Base-by-base conservation (phyloP, 2,329 filamentous ascomycete species). In the Pseudogymnoascus sp. region DNA sequence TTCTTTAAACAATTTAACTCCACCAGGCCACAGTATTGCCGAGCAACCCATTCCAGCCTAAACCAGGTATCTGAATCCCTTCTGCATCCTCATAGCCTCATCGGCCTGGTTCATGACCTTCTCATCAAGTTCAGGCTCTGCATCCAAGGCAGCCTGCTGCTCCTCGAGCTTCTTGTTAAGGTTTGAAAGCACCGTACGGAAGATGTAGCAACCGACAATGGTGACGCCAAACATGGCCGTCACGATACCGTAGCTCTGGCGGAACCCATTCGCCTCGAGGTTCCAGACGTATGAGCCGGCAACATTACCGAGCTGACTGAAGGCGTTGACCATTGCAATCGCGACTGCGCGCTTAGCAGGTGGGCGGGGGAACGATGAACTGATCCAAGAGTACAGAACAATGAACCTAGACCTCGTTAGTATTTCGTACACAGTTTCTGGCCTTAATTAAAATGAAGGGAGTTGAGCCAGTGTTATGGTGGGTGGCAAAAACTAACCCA, bases 241-340 rank as follows among this genome's bases (percentile, higher is more conserved):
- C 4, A 87, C 85, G 61, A 87, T 84, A 3, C 82, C 84, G 67
- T 87, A 87, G 63, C 82, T 86, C 74, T 83, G 80, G 65, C 84
- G 79, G 75, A 78, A 87, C 0, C 85, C 85, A 64, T 86, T 79
- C 0, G 78, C 82, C 22, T 76, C 73, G 58, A 87, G 75, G 59
- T 78, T 74, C 84, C 84, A 87, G 2, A 87, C 84, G 67, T 87
- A 87, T 0, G 79, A 82, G 2, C 84, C 84, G 0, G 84, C 83
- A 0, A 84, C 77, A 67, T 83, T 84, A 59, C 81, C 81, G 2
- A 84, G 74, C 73, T 83, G 47, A 9, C 64, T 63, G 4, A 66
- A 20, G 2, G 64, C 61, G 33, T 66, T 66, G 28, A 66, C 61
- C 28, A 61, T 62, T 4, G 64, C 65, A 5, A 66, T 60, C 20